Evolutionary conservation across 257 asterid genomes (phyloP).

Genomic region (Solanum lignicaule): DNA sequence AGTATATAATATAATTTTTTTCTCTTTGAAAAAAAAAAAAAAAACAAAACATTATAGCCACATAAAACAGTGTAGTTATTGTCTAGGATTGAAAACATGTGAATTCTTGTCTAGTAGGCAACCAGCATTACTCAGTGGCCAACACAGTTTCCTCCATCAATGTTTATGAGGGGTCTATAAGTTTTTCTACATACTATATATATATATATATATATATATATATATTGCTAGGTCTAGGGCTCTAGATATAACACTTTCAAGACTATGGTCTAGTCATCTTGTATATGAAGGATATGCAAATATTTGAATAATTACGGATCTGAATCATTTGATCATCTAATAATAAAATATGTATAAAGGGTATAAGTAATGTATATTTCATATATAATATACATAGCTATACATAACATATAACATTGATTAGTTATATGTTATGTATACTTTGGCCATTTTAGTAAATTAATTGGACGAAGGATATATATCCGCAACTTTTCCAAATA

Average conservation of each 20-base stretch:
- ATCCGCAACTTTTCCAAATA: neutral
- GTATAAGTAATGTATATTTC: neutral
- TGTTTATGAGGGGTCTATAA: neutral
- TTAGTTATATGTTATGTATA: neutral
- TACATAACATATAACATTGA: neutral
- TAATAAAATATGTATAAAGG: neutral
- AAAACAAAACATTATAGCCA: neutral
- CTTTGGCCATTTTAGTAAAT: neutral
- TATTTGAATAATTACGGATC: neutral
- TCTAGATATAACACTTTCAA: neutral
- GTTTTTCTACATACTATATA: neutral
- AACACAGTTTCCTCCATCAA: constrained; percentile 4
- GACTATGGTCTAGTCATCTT: neutral
- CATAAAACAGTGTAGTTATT: constrained; percentile 10
- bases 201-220: neutral
- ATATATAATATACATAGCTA: neutral
- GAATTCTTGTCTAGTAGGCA: constrained; percentile 33
- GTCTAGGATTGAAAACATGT: constrained; percentile 9
- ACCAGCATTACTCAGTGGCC: constrained; percentile 27
- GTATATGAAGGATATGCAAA: neutral
- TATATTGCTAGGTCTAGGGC: neutral
- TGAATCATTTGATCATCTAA: neutral
- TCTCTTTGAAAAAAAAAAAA: neutral
- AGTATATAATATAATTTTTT: neutral
- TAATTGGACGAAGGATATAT: neutral